Conservation (phyloP, 768 basidiomycete genomes). For the Pleurotus salmoneostramineus region DNA sequence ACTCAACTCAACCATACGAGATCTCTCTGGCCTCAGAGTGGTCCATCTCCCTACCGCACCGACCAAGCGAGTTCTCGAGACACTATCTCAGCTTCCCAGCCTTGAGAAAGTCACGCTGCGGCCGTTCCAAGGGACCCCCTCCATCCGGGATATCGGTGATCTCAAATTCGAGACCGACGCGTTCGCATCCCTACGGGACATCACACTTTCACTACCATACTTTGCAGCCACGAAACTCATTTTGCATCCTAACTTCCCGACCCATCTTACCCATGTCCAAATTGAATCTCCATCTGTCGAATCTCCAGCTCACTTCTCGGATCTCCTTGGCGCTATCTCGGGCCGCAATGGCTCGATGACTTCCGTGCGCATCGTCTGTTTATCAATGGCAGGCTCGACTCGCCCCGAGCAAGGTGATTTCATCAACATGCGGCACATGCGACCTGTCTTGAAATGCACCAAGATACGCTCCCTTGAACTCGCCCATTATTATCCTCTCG, state of each 20-base stretch:
- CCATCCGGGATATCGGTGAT: conserved; percentile 36
- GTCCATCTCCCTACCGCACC: conserved; percentile 47
- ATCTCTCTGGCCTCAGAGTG: conserved; percentile 39
- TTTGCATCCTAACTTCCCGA: conserved; percentile 36
- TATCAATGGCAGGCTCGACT: background rate
- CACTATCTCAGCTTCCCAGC: conserved; percentile 36
- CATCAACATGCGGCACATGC: conserved; percentile 10
- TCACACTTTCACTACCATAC: conserved; percentile 41
- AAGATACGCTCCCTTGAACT: conserved; percentile 24
- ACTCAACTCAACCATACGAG: conserved; percentile 32
- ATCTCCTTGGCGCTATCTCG: conserved; percentile 39
- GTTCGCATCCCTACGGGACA: conserved; percentile 50
- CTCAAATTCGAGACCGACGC: conserved; percentile 46
- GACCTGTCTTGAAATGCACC: conserved; percentile 13
- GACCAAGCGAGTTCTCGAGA: conserved; percentile 40
- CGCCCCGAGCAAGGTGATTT: conserved; percentile 11
- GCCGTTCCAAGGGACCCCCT: conserved; percentile 35
- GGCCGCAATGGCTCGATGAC: conserved; percentile 45
- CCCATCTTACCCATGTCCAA: conserved; percentile 43
- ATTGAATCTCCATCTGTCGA: conserved; percentile 46
- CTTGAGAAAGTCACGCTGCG: conserved; percentile 49
- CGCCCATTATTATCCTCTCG: conserved; percentile 32
- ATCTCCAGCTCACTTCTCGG: conserved; percentile 33
- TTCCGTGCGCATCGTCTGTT: conserved; percentile 18
- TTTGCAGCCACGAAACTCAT: conserved; percentile 43